A percentile compares a stretch with the other conserved stretches of the same genome.
Evolutionary conservation across 495 filamentous ascomycete genomes (phyloP).

Genomic region (Physcia stellaris): DNA sequence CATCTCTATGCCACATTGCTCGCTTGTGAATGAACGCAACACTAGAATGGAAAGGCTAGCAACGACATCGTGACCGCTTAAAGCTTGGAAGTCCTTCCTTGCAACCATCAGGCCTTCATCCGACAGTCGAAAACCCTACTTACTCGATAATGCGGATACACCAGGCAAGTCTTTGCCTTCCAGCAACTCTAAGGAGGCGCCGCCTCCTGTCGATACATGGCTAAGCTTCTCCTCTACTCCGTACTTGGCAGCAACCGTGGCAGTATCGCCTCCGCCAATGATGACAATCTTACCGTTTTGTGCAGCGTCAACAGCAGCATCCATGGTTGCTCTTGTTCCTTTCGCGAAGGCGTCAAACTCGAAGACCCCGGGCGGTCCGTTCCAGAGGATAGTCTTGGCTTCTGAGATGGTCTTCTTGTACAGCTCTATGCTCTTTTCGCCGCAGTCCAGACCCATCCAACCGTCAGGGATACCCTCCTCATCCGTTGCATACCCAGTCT

Average conservation of each 20-base stretch:
- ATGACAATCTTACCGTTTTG: conserved; percentile 83
- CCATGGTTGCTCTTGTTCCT: conserved; percentile 79
- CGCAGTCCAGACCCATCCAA: conserved; percentile 94
- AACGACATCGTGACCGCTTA: too few species aligned
- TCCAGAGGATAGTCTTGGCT: conserved; percentile 97
- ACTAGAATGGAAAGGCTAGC: too few species aligned
- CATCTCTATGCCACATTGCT: too few species aligned
- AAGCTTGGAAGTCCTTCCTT: conserved; percentile 5
- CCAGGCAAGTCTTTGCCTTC: conserved; percentile 97
- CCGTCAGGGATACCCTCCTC: conserved; percentile 84
- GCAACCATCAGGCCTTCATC: conserved; percentile 1
- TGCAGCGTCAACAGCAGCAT: conserved; percentile 69
- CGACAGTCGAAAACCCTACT: conserved; percentile 30
- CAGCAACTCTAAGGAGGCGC: conserved; percentile 86
- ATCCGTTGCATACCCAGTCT: conserved; percentile 71
- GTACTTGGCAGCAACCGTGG: conserved; percentile 96
- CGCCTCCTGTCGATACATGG: conserved; percentile 95
- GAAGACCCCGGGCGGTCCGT: conserved; percentile 92
- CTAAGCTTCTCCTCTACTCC: conserved; percentile 89
- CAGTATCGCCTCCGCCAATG: conserved; percentile 96
- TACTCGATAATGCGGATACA: conserved; percentile 87
- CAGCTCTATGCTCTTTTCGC: conserved; percentile 69
- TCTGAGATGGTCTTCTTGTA: conserved; percentile 74
- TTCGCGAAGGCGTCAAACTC: conserved; percentile 89
- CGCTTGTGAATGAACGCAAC: too few species aligned